Evolutionary conservation across 2,329 filamentous ascomycete genomes (phyloP).

Genomic region (Xylariales sp.): DNA sequence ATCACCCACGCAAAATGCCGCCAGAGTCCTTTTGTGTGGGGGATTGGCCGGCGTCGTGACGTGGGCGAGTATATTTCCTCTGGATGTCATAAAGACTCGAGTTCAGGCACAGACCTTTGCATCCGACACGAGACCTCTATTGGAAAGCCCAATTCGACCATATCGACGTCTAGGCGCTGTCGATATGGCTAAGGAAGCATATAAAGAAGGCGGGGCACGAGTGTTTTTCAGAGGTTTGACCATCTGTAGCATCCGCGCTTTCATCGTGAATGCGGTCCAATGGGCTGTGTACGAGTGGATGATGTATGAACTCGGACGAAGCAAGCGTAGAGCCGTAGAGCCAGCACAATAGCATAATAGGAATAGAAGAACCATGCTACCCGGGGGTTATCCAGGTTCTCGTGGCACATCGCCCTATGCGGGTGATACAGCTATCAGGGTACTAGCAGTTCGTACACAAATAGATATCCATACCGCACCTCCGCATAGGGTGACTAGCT

Average conservation of each 20-base stretch:
- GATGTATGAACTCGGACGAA: constrained; percentile 55
- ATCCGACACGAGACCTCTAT: constrained; percentile 24
- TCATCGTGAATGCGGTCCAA: constrained; percentile 88
- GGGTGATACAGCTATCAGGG: too few relatives aligned
- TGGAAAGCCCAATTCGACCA: constrained; percentile 21
- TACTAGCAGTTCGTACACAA: too few relatives aligned
- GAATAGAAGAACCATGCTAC: too few relatives aligned
- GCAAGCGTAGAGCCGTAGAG: constrained; percentile 17
- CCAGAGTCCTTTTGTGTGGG: constrained; percentile 73
- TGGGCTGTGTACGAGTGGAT: constrained; percentile 92
- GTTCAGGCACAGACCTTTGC: constrained; percentile 67
- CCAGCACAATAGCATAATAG: background rate
- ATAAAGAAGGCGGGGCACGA: constrained; percentile 54
- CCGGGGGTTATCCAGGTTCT: too few relatives aligned
- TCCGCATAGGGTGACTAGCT: too few relatives aligned
- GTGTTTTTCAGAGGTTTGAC: constrained; percentile 72
- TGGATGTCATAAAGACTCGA: constrained; percentile 89
- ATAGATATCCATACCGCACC: too few relatives aligned
- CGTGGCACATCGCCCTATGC: too few relatives aligned
- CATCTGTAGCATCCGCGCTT: constrained; percentile 80
- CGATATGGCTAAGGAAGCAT: constrained; percentile 61
- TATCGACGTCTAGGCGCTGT: constrained; percentile 46
- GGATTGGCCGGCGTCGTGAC: constrained; percentile 83
- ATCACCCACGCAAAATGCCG: constrained; percentile 39
- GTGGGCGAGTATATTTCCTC: constrained; percentile 85